phyloP scores from a whole-genome alignment of 768 basidiomycete species.

The Podaxis sp. region DNA sequence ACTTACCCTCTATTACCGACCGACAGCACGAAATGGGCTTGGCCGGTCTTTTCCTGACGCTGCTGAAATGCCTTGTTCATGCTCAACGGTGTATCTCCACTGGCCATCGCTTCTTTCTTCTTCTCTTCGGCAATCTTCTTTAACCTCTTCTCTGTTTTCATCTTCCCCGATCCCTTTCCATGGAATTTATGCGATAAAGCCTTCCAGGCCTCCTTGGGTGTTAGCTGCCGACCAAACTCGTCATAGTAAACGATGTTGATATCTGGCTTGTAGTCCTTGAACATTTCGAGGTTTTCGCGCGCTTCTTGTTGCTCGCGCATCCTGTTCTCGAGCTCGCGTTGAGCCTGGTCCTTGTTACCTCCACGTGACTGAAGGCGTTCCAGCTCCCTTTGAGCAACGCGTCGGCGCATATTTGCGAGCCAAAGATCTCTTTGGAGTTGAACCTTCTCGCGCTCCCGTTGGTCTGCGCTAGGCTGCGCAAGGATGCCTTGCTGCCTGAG shows the following conservation, averaged over 20 bases:
- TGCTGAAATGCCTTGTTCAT: constrained; percentile 95
- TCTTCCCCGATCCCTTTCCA: constrained; percentile 93
- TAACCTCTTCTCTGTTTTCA: constrained; percentile 95
- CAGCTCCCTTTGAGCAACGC: constrained; percentile 75
- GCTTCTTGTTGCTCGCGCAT: constrained; percentile 90
- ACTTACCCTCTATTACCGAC: constrained; percentile 90
- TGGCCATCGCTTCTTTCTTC: constrained; percentile 91
- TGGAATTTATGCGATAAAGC: constrained; percentile 97
- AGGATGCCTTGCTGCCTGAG: constrained; percentile 92
- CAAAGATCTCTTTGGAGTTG: constrained; percentile 88
- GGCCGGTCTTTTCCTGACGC: constrained; percentile 90
- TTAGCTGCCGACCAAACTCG: constrained; percentile 86
- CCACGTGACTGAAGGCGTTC: constrained; percentile 79
- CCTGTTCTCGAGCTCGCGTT: constrained; percentile 93
- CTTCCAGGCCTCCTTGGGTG: constrained; percentile 98
- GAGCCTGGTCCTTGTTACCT: constrained; percentile 85
- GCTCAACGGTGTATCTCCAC: constrained; percentile 93
- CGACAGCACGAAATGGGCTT: constrained; percentile 94
- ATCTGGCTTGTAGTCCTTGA: constrained; percentile 95
- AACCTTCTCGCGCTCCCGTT: constrained; percentile 71
- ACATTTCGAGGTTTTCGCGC: constrained; percentile 74
- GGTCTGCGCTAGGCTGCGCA: constrained; percentile 60
- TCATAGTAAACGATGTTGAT: constrained; percentile 96
- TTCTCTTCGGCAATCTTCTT: constrained; percentile 98
- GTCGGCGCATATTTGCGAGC: constrained; percentile 81